Conservation (phyloP, 768 basidiomycete genomes). For the Lactifluus volemus region DNA sequence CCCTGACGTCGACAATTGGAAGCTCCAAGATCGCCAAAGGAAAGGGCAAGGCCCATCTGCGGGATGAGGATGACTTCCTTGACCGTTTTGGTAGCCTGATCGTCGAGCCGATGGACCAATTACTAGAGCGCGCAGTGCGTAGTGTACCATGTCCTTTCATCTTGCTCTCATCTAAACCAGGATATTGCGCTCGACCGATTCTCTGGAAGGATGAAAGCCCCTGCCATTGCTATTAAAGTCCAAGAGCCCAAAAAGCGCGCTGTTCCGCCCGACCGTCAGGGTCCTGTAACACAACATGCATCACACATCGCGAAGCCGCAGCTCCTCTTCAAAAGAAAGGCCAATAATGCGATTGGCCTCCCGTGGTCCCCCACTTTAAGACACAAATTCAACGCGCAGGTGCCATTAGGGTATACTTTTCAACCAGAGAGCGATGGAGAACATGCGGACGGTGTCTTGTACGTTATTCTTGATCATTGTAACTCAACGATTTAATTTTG, state of each 20-base stretch:
- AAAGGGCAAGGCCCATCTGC: slow-evolving; percentile 49
- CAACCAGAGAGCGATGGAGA: slow-evolving; percentile 26
- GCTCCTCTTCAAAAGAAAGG: slow-evolving; percentile 49
- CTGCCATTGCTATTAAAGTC: slow-evolving; percentile 52
- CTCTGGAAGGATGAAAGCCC: slow-evolving; percentile 58
- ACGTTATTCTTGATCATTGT: not conserved
- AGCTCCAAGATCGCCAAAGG: slow-evolving; percentile 26
- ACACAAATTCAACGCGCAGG: slow-evolving; percentile 76
- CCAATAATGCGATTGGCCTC: slow-evolving; percentile 46
- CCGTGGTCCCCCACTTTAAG: slow-evolving; percentile 63
- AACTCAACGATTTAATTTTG: not conserved
- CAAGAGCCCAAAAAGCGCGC: slow-evolving; percentile 27
- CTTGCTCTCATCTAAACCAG: slow-evolving; percentile 31
- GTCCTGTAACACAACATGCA: slow-evolving; percentile 65
- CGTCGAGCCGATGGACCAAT: slow-evolving; percentile 76
- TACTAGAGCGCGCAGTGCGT: slow-evolving; percentile 77
- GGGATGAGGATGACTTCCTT: slow-evolving; percentile 70
- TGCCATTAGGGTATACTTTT: slow-evolving; percentile 65
- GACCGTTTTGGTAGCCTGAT: slow-evolving; percentile 74
- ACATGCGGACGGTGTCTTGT: slow-evolving; percentile 15
- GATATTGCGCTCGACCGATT: slow-evolving; percentile 79
- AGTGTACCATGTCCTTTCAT: not conserved
- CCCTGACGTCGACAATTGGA: slow-evolving; percentile 39
- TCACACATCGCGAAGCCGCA: slow-evolving; percentile 78
- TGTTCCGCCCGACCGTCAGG: slow-evolving; percentile 36